phyloP scores from a whole-genome alignment of 306 rosid genomes.

The Lupinus albus region DNA sequence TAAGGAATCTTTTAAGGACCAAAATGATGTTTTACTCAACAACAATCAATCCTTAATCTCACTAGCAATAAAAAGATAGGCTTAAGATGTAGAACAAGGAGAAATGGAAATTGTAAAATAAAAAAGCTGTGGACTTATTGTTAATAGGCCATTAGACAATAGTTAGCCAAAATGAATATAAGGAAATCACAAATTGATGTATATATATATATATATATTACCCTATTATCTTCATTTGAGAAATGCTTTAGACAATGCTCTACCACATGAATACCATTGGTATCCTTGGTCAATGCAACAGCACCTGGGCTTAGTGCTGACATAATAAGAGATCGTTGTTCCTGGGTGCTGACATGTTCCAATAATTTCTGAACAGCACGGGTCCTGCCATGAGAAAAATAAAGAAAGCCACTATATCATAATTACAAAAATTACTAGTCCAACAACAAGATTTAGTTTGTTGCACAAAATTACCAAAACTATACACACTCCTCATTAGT shows the following conservation, averaged over 20 bases:
- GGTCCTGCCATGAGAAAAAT: conserved; percentile 40
- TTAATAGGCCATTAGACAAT: background rate
- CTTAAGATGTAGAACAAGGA: too few relatives aligned
- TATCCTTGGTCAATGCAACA: conserved; percentile 42
- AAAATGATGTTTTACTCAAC: too few relatives aligned
- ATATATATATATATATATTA: background rate
- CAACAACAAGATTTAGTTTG: too few relatives aligned
- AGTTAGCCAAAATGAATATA: background rate
- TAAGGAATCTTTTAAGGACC: too few relatives aligned
- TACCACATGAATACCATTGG: conserved; percentile 58
- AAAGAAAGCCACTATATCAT: background rate
- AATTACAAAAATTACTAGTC: background rate
- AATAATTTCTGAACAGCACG: conserved; percentile 52
- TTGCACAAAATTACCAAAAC: too few relatives aligned
- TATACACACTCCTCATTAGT: too few relatives aligned
- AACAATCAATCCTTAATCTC: too few relatives aligned
- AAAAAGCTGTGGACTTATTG: background rate
- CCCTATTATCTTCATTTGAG: conserved; percentile 45
- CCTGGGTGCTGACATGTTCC: conserved; percentile 42
- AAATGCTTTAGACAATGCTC: conserved; percentile 51
- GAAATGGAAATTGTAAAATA: background rate
- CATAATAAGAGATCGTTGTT: conserved; percentile 42
- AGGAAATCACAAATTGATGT: background rate
- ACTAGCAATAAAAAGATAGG: too few relatives aligned
- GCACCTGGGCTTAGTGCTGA: conserved; percentile 40